Evolutionary conservation across 2,329 filamentous ascomycete genomes (phyloP).

Genomic region (Coniella vitis): DNA sequence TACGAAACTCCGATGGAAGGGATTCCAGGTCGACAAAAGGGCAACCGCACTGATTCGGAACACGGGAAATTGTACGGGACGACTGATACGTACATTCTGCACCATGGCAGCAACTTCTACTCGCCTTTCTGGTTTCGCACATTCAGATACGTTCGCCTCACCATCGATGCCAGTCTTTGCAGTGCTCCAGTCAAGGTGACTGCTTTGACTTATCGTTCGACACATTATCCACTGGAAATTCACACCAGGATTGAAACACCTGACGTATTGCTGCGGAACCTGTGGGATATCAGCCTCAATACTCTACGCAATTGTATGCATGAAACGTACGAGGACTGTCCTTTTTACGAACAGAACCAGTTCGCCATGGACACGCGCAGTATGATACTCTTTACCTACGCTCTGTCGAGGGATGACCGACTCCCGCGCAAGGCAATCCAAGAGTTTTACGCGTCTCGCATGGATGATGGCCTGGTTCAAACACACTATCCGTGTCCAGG

Average conservation of each 20-base stretch:
- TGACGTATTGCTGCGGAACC: slow-evolving; percentile 2
- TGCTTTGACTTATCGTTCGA: slow-evolving; percentile 8
- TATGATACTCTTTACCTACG: slow-evolving; percentile 26
- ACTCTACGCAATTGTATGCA: slow-evolving; percentile 30
- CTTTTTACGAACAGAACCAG: slow-evolving; percentile 31
- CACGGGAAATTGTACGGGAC: slow-evolving; percentile 12
- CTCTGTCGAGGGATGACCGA: slow-evolving; percentile 26
- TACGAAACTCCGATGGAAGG: slow-evolving; percentile 23
- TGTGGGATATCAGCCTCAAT: slow-evolving; percentile 27
- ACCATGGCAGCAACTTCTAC: slow-evolving; percentile 8
- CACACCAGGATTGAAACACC: not conserved
- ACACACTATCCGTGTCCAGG: slow-evolving; percentile 23
- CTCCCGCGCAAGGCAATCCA: slow-evolving; percentile 27
- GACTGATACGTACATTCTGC: slow-evolving; percentile 7
- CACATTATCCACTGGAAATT: slow-evolving; percentile 5
- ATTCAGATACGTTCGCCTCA: slow-evolving; percentile 16
- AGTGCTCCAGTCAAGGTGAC: slow-evolving; percentile 1
- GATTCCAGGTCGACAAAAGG: slow-evolving; percentile 11
- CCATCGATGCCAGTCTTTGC: slow-evolving; percentile 1
- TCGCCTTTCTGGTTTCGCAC: slow-evolving; percentile 17
- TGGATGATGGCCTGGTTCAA: slow-evolving; percentile 24
- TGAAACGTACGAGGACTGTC: slow-evolving; percentile 29
- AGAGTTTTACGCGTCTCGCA: slow-evolving; percentile 24
- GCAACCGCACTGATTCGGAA: slow-evolving; percentile 10
- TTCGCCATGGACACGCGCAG: slow-evolving; percentile 22